Evolutionary conservation across 352 stramenopile genomes (phyloP), one percentile per base, ranked within the genome.

Genomic region (Stramenopiles sp.): DNA sequence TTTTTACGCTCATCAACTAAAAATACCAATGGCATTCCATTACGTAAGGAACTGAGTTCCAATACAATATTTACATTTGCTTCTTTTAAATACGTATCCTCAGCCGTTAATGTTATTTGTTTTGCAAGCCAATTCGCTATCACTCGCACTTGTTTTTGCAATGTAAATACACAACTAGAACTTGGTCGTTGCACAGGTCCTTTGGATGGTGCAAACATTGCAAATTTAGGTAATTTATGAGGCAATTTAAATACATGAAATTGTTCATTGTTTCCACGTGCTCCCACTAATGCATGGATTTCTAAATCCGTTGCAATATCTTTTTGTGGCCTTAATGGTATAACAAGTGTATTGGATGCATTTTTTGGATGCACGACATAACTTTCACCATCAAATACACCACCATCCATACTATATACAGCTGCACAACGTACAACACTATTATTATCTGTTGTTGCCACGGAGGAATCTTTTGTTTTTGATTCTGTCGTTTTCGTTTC

Each of bases 161-260:
- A n/a, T n/a, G n/a, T n/a, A n/a, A n/a, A n/a, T n/a, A n/a, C n/a
- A n/a, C n/a, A n/a, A n/a, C n/a, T n/a, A n/a, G n/a, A n/a, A n/a
- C n/a, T n/a, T n/a, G n/a, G n/a, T n/a, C n/a, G 73, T 27, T 78
- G 31, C 27, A 78, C 53, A 76, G 74, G 0, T 1, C 0, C 73
- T 4, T 84, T 81, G 31, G 93, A 82, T 31, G 87, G 85, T 38
- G 85, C 81, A 81, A 94, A 95, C 78, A 86, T 86, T 77, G 89
- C 89, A 74, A 97, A 96, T 81, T 92, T 93, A 23, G 90, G 88
- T 27, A 97, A 73, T 7, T 81, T 82, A 80, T 90, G 90, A 6
- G 83, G 83, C 7, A 85, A 81, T 79, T 97, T 91, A 80, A 96
- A 94, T 23, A 95, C 86, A 80, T 94, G 90, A 78, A 95, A 92